These are phyloP conservation scores for Sparassis latifolia DNA, from an alignment of 1,284 basidiomycete species.

Conservation along the genomic window DNA sequence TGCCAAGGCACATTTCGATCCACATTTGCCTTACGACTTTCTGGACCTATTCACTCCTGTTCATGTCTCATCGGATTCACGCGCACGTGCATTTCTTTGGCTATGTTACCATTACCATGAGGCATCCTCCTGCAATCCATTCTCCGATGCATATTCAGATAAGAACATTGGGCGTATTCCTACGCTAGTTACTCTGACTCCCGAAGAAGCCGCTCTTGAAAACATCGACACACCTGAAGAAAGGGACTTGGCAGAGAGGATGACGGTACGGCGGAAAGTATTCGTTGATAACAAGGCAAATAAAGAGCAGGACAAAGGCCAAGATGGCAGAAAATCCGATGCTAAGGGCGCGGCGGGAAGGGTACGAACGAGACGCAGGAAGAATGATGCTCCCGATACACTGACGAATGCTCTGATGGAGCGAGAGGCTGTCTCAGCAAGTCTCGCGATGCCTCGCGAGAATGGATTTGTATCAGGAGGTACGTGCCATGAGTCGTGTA, in stretches of 20 bases:
- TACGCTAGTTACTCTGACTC: conserved; percentile 40
- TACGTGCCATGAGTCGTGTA: too few relatives aligned
- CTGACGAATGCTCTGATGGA: too few relatives aligned
- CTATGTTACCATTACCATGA: conserved; percentile 76
- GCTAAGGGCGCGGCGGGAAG: too few relatives aligned
- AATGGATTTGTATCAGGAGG: too few relatives aligned
- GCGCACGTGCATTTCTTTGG: conserved; percentile 72
- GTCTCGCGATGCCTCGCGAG: too few relatives aligned
- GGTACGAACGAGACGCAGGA: too few relatives aligned
- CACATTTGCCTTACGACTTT: conserved; percentile 43
- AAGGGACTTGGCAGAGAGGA: conserved; percentile 55
- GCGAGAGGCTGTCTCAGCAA: too few relatives aligned
- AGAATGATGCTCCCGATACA: too few relatives aligned
- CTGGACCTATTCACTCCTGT: conserved; percentile 62
- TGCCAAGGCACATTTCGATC: conserved; percentile 48
- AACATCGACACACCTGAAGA: conserved; percentile 68
- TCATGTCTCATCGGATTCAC: conserved; percentile 50
- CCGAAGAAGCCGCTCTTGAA: conserved; percentile 45
- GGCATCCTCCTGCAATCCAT: conserved; percentile 55
- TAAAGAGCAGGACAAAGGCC: conserved; percentile 26
- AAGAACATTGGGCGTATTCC: conserved; percentile 50
- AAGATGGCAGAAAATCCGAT: conserved; percentile 7
- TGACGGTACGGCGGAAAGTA: conserved; percentile 55
- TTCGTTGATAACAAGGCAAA: conserved; percentile 55
- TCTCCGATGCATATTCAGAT: conserved; percentile 50